Evolutionary conservation across 169 alveolate genomes (phyloP).

Genomic region (Plasmodium vinckei): DNA sequence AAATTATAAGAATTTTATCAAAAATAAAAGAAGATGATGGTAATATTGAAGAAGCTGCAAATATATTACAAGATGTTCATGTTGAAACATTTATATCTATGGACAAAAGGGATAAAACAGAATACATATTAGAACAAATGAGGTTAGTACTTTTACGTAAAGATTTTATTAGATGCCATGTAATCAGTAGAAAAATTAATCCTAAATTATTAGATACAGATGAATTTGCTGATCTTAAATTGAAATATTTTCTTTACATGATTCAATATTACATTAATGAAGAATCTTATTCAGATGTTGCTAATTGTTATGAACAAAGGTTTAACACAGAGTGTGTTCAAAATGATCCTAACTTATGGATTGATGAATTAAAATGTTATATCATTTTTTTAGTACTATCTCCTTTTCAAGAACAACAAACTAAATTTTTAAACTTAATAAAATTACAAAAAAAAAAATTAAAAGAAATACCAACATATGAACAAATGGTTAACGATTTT

Average conservation of each 20-base stretch:
- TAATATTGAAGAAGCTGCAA: conserved; percentile 81
- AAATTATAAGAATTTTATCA: conserved; percentile 77
- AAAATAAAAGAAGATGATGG: conserved; percentile 83
- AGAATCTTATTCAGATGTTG: conserved; percentile 77
- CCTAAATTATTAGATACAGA: conserved; percentile 76
- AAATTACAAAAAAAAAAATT: conserved; percentile 74
- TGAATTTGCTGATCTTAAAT: conserved; percentile 73
- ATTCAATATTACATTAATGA: conserved; percentile 81
- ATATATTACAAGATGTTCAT: conserved; percentile 81
- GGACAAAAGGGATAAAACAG: conserved; percentile 80
- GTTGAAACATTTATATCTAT: conserved; percentile 84
- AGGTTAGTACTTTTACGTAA: conserved; percentile 80
- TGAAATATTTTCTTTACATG: conserved; percentile 83
- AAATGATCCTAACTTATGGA: conserved; percentile 41
- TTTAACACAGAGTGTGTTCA: conserved; percentile 38
- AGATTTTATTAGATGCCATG: conserved; percentile 84
- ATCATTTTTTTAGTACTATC: conserved; percentile 45
- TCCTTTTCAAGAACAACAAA: conserved; percentile 70
- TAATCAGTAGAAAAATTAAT: conserved; percentile 82
- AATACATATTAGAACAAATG: conserved; percentile 85
- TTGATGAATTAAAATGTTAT: conserved; percentile 68
- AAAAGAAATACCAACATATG: conserved; percentile 76
- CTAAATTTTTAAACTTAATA: conserved; percentile 35
- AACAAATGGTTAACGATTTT: conserved; percentile 76
- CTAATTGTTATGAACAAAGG: conserved; percentile 77